phyloP scores from a whole-genome alignment of 1,284 basidiomycete genomes.

The Moniliella sp. region DNA sequence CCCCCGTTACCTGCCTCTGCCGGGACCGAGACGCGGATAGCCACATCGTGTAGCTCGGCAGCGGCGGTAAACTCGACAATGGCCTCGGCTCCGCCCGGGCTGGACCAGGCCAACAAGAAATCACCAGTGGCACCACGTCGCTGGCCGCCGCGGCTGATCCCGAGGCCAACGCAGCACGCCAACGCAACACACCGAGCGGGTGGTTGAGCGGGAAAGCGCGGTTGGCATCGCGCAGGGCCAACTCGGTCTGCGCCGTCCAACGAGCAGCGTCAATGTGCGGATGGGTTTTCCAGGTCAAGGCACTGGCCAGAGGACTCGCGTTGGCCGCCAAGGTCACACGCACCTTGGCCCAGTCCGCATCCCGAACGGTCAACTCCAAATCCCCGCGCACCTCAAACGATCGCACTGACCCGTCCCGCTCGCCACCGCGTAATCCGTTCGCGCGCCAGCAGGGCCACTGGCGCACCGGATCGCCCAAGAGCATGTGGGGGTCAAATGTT shows the following conservation, averaged over 20 bases:
- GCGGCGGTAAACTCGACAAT: too few species aligned
- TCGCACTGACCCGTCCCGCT: slow-evolving; percentile 72
- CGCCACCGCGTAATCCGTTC: slow-evolving; percentile 58
- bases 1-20: too few species aligned
- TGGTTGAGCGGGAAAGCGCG: slow-evolving; percentile 71
- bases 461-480: not conserved
- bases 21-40: too few species aligned
- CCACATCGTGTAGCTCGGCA: too few species aligned
- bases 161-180: too few species aligned
- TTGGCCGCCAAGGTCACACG: slow-evolving; percentile 45
- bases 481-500: not conserved
- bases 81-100: too few species aligned
- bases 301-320: slow-evolving; percentile 39
- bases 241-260: slow-evolving; percentile 45
- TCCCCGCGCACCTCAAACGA: slow-evolving; percentile 78
- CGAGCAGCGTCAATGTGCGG: slow-evolving; percentile 75
- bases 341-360: slow-evolving; percentile 52
- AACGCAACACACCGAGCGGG: slow-evolving; percentile 45
- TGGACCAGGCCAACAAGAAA: too few species aligned
- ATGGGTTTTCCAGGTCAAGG: slow-evolving; percentile 74
- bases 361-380: slow-evolving; percentile 67
- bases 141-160: too few species aligned
- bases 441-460: slow-evolving; percentile 59
- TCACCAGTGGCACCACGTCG: too few species aligned
- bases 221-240: slow-evolving; percentile 63